A percentile compares a stretch with the other conserved stretches of the same genome.
Evolutionary conservation across 2,329 filamentous ascomycete genomes (phyloP).

Genomic region (Teratosphaeriaceae sp.): DNA sequence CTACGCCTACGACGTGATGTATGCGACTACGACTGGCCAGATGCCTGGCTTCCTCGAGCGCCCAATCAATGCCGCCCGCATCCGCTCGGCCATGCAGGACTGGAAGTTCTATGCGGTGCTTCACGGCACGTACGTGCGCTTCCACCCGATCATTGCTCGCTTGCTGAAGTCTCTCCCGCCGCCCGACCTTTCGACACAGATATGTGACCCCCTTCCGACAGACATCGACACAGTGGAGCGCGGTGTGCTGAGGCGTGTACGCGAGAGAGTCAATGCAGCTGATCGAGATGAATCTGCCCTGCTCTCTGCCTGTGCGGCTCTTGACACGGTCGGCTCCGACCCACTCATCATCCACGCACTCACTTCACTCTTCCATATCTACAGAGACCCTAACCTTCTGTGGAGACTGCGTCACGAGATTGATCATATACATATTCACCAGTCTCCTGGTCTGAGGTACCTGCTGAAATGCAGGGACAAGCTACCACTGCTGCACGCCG

Average conservation of each 20-base stretch:
- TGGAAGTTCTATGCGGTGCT: conserved; percentile 17
- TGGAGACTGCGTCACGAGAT: conserved; percentile 13
- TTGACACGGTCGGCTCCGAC: conserved; percentile 14
- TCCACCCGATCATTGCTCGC: conserved; percentile 14
- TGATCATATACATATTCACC: conserved; percentile 4
- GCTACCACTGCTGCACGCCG: conserved; percentile 13
- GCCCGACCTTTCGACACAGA: neutral
- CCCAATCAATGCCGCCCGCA: conserved; percentile 4
- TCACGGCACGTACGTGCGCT: conserved; percentile 18
- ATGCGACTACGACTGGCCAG: conserved; percentile 15
- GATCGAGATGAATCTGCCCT: neutral
- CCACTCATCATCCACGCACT: conserved; percentile 11
- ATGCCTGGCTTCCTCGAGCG: conserved; percentile 15
- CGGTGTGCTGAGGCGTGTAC: neutral
- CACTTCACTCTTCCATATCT: conserved; percentile 12
- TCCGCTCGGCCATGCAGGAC: conserved; percentile 7
- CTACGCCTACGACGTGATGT: conserved; percentile 19
- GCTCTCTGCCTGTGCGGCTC: conserved; percentile 11
- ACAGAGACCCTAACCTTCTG: conserved; percentile 11
- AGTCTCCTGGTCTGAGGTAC: conserved; percentile 3
- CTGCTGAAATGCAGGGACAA: conserved; percentile 6
- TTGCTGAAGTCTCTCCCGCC: neutral
- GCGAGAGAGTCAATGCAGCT: too few species aligned
- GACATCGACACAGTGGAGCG: neutral
- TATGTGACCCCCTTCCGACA: neutral